Percentiles rank a stretch among this genome's conserved stretches.
Conservation (phyloP, 2,329 filamentous ascomycete species). For the Ramularia endophylla region DNA sequence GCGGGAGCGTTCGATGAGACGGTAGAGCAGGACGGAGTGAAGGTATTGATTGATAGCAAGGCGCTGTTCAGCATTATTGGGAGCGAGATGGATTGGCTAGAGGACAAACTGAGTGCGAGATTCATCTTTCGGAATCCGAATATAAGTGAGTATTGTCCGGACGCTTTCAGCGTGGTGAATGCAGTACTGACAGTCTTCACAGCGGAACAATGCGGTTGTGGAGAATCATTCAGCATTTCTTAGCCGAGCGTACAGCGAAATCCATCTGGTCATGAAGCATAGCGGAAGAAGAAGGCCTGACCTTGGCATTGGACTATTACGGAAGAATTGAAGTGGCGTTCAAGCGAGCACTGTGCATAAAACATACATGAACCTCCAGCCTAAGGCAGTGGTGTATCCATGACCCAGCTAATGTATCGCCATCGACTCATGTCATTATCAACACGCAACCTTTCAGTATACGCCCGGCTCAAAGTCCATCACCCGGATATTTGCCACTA, state of each 20-base stretch:
- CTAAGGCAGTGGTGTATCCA: not conserved
- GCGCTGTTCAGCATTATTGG: conserved; percentile 97
- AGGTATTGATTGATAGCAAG: conserved; percentile 94
- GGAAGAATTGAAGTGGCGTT: conserved; percentile 8
- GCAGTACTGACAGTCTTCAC: conserved; percentile 20
- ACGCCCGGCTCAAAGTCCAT: conserved; percentile 50
- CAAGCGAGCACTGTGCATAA: conserved; percentile 7
- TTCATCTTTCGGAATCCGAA: conserved; percentile 98
- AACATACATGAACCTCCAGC: too few species aligned
- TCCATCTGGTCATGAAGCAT: too few species aligned
- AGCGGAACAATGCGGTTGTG: conserved; percentile 96
- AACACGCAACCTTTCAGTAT: too few species aligned
- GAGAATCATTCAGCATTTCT: conserved; percentile 75
- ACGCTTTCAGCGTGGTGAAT: not conserved
- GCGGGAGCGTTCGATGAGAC: conserved; percentile 81
- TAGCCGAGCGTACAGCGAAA: conserved; percentile 21
- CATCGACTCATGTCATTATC: too few species aligned
- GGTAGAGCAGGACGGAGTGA: conserved; percentile 93
- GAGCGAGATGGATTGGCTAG: conserved; percentile 98
- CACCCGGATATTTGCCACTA: conserved; percentile 51
- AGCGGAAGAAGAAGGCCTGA: too few species aligned
- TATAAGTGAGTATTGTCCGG: conserved; percentile 67
- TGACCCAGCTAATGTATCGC: not conserved
- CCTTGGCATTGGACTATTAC: too few species aligned
- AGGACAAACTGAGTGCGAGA: conserved; percentile 85